Conservation (phyloP, 805 yeast genomes). For the Saccharomycopsis sp. region DNA sequence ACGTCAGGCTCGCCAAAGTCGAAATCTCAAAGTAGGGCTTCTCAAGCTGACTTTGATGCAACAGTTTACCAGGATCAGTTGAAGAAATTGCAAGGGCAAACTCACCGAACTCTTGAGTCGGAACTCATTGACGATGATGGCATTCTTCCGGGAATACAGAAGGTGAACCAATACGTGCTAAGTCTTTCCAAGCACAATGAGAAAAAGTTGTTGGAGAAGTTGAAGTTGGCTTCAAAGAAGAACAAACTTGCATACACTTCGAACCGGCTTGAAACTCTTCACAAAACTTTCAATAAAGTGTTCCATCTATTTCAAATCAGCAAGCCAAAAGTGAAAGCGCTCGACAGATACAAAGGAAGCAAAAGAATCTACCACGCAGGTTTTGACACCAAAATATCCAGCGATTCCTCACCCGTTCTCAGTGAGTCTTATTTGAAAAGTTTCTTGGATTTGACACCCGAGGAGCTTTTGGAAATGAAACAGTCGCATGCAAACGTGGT, state of each 20-base stretch:
- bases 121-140: background rate
- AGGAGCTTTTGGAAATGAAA: conserved; percentile 37
- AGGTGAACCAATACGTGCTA: background rate
- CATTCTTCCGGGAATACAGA: background rate
- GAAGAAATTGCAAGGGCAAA: background rate
- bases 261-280: conserved; percentile 30
- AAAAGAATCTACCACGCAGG: conserved; percentile 48
- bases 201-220: conserved; percentile 21
- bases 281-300: conserved; percentile 35
- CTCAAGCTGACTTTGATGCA: no score
- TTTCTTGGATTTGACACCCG: conserved; percentile 37
- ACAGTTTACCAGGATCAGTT: conserved; percentile 7
- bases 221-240: conserved; percentile 22
- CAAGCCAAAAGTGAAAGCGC: conserved; percentile 36
- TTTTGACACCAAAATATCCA: conserved; percentile 32
- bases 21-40: no score
- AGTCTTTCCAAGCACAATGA: conserved; percentile 1
- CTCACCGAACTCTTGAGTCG: background rate
- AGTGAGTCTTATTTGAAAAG: conserved; percentile 44
- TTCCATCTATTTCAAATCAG: conserved; percentile 35
- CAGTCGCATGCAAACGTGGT: conserved; percentile 40
- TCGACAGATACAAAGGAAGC: conserved; percentile 36
- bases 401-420: conserved; percentile 30
- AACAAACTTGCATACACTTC: conserved; percentile 27
- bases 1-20: no score